Base-by-base conservation (phyloP, 2,329 filamentous ascomycete genomes). In the Chaetomium sp. region DNA sequence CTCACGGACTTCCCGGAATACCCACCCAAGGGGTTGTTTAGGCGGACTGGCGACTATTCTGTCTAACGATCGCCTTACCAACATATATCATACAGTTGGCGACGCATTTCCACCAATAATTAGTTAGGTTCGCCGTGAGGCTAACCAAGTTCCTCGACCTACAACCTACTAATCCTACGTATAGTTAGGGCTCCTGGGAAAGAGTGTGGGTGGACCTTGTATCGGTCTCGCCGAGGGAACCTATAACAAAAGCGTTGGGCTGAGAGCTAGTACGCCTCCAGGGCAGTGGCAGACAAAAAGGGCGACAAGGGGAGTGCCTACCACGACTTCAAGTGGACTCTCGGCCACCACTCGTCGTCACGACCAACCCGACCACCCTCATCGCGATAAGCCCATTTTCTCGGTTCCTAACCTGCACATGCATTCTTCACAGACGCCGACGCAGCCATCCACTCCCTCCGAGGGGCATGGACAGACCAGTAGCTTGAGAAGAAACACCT, bases 221-320 rank as follows among this genome's bases (percentile, higher is more conserved):
- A 21, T 57, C 29, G 42, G 60, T 62, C 60, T 62, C 60, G 53
- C 42, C 60, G 60, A 57, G 53, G 23, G 54, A 62, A 42, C 60
- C 16, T 51, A 25, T 21, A 45, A 51, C 29, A 62, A 57, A 62
- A 53, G 60, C 45, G 54, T 57, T 62, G 9, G 60, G 8, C 19
- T 62, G 29, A 53, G 53, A 51, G 60, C 13, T 51, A 29, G 45
- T 62, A 21, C 60, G 45, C 60, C 53, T 62, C 60, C 21, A n/a
- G 29, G 54, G 54, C 45, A 23, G 53, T 19, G n/a, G 59, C 59
- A 61, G 59, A 47, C n/a, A n/a, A 10, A 61, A n/a, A 29, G 50
- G 23, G 35, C 50, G 50, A 55, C 31, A n/a, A n/a, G 49, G 51
- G 23, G 58, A 55, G 31, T 61, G 50, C 35, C 50, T 55, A 35